A percentile compares a stretch with the other conserved stretches of the same genome.
Evolutionary conservation across 352 stramenopile species (phyloP).

Genomic region (Globisporangium cylindrosporum): DNA sequence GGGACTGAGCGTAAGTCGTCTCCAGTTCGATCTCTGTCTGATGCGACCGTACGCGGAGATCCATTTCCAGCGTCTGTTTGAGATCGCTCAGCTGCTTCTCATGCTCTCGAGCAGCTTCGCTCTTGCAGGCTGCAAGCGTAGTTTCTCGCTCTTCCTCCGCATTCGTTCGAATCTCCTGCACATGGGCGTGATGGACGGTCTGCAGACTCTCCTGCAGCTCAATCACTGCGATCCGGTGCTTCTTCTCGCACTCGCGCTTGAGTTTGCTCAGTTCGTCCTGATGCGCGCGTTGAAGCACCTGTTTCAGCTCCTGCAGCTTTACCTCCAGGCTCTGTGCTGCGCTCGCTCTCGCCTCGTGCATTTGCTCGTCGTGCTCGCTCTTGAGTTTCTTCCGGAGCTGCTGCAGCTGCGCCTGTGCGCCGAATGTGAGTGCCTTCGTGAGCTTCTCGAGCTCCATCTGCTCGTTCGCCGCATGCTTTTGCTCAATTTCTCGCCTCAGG

Average conservation of each 20-base stretch:
- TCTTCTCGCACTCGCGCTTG: slow-evolving; percentile 37
- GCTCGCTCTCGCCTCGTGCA: slow-evolving; percentile 25
- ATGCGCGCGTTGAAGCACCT: slow-evolving; percentile 38
- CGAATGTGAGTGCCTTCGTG: slow-evolving; percentile 51
- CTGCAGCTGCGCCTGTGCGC: slow-evolving; percentile 59
- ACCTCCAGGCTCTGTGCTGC: slow-evolving; percentile 29
- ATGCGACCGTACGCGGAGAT: slow-evolving; percentile 32
- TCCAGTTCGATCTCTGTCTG: slow-evolving; percentile 45
- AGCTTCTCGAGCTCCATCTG: slow-evolving; percentile 53
- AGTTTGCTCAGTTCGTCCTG: slow-evolving; percentile 35
- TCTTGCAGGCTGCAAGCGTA: slow-evolving; percentile 20
- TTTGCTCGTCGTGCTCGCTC: slow-evolving; percentile 33
- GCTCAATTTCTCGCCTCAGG: slow-evolving; percentile 43
- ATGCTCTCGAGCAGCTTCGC: slow-evolving; percentile 33
- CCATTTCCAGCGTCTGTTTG: slow-evolving; percentile 39
- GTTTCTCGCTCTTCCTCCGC: slow-evolving; percentile 23
- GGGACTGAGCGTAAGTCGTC: slow-evolving; percentile 30
- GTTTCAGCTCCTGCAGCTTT: slow-evolving; percentile 38
- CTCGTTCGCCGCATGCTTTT: slow-evolving; percentile 35
- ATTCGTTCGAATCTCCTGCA: slow-evolving; percentile 25
- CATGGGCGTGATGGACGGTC: slow-evolving; percentile 19
- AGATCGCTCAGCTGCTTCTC: slow-evolving; percentile 31
- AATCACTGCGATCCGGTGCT: slow-evolving; percentile 42
- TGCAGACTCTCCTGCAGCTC: slow-evolving; percentile 56
- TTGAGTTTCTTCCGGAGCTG: slow-evolving; percentile 47